These are phyloP conservation scores for Spizellomyces sp. DNA, from an alignment of 192 early-diverging fungal genomes.

Conservation along the genomic window DNA sequence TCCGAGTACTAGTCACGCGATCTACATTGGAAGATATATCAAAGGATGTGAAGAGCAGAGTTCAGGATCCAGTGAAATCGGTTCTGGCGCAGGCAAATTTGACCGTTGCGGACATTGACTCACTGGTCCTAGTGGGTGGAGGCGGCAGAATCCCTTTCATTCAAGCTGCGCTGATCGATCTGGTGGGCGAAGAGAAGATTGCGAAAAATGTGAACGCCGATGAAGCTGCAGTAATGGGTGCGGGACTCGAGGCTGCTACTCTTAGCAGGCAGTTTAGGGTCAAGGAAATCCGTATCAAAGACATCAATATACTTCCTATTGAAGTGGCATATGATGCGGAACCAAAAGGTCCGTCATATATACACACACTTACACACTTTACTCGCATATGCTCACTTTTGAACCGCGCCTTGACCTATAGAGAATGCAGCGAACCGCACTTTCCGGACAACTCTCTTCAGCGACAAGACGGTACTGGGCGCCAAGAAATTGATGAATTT, in stretches of 20 bases:
- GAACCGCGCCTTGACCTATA: slow-evolving; percentile 32
- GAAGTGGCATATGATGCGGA: slow-evolving; percentile 62
- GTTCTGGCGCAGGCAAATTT: slow-evolving; percentile 65
- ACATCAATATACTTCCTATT: slow-evolving; percentile 70
- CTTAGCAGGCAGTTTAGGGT: slow-evolving; percentile 86
- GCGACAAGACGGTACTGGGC: slow-evolving; percentile 68
- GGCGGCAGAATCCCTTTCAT: slow-evolving; percentile 86
- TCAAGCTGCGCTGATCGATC: slow-evolving; percentile 65
- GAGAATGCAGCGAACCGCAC: slow-evolving; percentile 26
- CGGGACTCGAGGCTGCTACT: slow-evolving; percentile 83
- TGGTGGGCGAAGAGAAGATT: slow-evolving; percentile 83
- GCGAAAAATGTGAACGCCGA: slow-evolving; percentile 95
- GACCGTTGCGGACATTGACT: slow-evolving; percentile 62
- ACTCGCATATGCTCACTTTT: slow-evolving; percentile 22
- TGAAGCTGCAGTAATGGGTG: slow-evolving; percentile 92
- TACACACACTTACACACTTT: not conserved
- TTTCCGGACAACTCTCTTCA: slow-evolving; percentile 61
- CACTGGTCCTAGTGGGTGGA: slow-evolving; percentile 95
- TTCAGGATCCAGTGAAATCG: slow-evolving; percentile 70
- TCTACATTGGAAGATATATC: slow-evolving; percentile 73
- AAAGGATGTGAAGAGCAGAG: slow-evolving; percentile 66
- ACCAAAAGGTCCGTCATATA: slow-evolving; percentile 24
- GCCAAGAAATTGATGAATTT: slow-evolving; percentile 86
- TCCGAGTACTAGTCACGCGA: slow-evolving; percentile 76
- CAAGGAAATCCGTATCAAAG: slow-evolving; percentile 85